These are phyloP conservation scores for Aspergillus niger DNA, from an alignment of 2,329 filamentous ascomycete species.

Conservation along the genomic window DNA sequence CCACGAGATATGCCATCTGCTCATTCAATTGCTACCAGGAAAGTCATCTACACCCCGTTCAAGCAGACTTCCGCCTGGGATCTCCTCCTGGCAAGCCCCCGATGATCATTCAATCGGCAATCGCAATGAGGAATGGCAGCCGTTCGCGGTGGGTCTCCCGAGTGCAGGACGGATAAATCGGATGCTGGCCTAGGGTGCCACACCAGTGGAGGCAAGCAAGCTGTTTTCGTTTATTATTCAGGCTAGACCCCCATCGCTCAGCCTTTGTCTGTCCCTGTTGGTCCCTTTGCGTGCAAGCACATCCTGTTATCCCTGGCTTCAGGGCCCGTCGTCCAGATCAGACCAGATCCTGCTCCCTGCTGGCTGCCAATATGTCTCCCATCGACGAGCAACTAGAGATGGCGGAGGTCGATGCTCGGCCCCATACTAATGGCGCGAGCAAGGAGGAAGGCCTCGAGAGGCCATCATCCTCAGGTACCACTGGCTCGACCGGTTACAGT, in stretches of 20 bases:
- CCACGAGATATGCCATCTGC: no score
- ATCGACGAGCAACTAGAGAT: constrained; percentile 6
- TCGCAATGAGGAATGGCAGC: neutral
- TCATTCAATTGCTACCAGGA: no score
- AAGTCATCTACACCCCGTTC: no score
- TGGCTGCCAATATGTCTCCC: neutral
- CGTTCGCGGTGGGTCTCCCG: constrained; percentile 7
- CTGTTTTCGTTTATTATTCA: constrained; percentile 1
- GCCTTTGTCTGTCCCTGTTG: neutral
- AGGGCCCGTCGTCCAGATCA: neutral
- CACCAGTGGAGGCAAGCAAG: neutral
- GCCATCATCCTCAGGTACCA: constrained; percentile 5
- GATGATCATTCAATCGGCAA: neutral
- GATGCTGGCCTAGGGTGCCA: neutral
- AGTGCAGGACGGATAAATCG: constrained; percentile 10
- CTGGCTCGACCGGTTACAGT: constrained; percentile 25
- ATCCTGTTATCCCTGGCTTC: neutral
- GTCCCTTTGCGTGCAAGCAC: neutral
- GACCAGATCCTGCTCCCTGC: neutral
- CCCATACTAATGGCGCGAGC: neutral
- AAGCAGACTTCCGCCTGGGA: no score
- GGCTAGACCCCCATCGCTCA: neutral
- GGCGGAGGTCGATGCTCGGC: constrained; percentile 4
- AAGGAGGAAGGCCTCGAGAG: neutral
- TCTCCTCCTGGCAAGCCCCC: neutral